Evolutionary conservation across 441 rosid genomes (phyloP), one percentile per base, ranked within the genome.

Genomic region (Populus trichocarpa): DNA sequence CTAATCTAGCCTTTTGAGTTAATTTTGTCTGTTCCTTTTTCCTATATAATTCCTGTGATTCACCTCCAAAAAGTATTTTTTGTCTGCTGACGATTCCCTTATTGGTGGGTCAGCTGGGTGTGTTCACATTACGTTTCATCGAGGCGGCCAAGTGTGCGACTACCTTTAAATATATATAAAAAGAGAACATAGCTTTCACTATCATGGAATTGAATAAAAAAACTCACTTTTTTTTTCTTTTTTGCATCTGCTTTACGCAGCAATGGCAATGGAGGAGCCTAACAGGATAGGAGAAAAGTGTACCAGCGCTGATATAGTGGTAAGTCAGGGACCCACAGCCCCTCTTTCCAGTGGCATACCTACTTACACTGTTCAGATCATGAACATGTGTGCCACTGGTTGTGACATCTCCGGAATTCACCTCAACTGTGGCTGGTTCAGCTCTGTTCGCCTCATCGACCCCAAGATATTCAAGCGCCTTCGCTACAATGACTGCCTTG

Each of bases 381-480:
- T 86, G 76, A 93, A 96, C 85, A 80, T 72, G 13, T 91, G 99
- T 72, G 81, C 79, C 67, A 84, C 91, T 5, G 99, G 98, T 16
- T 91, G 97, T 78, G 83, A 83, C 64, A 93, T 96, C 71, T 83
- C 92, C 2, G 72, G 85, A n/a, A 91, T 96, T 38, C 99, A 93
- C 83, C 74, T 96, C 42, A 79, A 35, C 69, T 96, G 99, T 70
- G 98, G 98, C 68, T 92, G 97, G 99, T 95, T 95, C 77, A 95
- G 98, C 82, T 93, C 99, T 2, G 93, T 87, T 22, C 90, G 82
- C 8, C 86, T 88, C 80, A 75, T 94, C 53, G 93, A 94, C 84
- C 99, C 98, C 22, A 90, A 82, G 79, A 78, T 88, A 26, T 93
- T 96, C 90, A 92, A 86, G 83, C 95, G 99, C 33, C 83, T 96